These are phyloP conservation scores for Fusarium tricinctum DNA, from an alignment of 2,329 filamentous ascomycete genomes.

Conservation along the genomic window DNA sequence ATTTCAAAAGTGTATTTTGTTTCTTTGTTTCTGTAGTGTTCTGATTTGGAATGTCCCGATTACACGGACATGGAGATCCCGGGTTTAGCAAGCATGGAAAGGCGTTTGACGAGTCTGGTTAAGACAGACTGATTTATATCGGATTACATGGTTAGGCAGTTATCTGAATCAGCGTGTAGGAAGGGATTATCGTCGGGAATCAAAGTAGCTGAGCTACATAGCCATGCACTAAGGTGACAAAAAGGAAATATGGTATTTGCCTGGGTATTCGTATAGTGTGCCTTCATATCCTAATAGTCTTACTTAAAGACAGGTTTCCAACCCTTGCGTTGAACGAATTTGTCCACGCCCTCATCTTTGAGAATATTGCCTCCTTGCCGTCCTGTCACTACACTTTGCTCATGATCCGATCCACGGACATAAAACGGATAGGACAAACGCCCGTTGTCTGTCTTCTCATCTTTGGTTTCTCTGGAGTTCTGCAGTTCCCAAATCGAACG, in stretches of 20 bases:
- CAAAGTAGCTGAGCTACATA: conserved; percentile 34
- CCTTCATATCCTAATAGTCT: conserved; percentile 15
- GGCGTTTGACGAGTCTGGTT: conserved; percentile 50
- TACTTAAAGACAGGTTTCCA: conserved; percentile 66
- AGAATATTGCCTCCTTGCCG: conserved; percentile 71
- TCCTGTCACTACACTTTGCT: conserved; percentile 77
- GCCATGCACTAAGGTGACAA: conserved; percentile 20
- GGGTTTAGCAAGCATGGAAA: conserved; percentile 49
- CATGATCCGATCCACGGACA: conserved; percentile 70
- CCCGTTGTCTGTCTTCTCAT: neutral
- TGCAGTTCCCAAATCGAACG: conserved; percentile 29
- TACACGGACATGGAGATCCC: conserved; percentile 30
- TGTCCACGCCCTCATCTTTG: conserved; percentile 70
- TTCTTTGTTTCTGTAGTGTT: conserved; percentile 26
- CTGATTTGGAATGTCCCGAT: conserved; percentile 20
- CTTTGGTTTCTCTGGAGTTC: neutral
- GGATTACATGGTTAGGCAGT: conserved; percentile 10
- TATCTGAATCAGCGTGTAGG: conserved; percentile 17
- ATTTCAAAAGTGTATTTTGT: conserved; percentile 33
- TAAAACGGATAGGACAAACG: conserved; percentile 69
- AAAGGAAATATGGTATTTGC: conserved; percentile 22
- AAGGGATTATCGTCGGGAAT: conserved; percentile 16
- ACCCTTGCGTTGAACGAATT: conserved; percentile 70
- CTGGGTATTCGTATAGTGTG: conserved; percentile 29
- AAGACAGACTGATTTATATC: conserved; percentile 24